A percentile compares a stretch with the other conserved stretches of the same genome.
Evolutionary conservation across 768 basidiomycete species (phyloP).

Genomic region (Boletus sp.): DNA sequence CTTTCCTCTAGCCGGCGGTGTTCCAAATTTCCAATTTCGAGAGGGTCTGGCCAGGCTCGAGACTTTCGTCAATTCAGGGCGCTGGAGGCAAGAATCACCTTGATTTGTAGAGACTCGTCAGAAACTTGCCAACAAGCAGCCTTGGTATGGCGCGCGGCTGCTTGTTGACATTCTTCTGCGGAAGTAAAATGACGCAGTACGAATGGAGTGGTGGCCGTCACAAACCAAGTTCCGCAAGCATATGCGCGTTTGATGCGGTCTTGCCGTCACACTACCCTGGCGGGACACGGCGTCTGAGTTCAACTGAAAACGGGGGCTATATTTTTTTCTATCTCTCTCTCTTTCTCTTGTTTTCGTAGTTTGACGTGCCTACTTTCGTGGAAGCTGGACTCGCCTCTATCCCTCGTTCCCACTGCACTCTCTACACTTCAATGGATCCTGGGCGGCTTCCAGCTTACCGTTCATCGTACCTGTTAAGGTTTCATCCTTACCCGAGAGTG

Average conservation of each 20-base stretch:
- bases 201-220: constrained; percentile 9
- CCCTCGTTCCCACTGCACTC: neutral
- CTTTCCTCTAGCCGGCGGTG: constrained; percentile 4
- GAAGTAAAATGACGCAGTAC: constrained; percentile 16
- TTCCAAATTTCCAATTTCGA: constrained; percentile 20
- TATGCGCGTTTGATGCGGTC: constrained; percentile 26
- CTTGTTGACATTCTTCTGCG: constrained; percentile 5
- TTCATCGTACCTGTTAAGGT: constrained; percentile 29
- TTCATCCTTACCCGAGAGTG: constrained; percentile 30
- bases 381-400: neutral
- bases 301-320: constrained; percentile 14
- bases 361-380: neutral
- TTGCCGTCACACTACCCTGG: constrained; percentile 27
- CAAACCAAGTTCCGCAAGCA: constrained; percentile 18
- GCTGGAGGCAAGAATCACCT: constrained; percentile 3
- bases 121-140: neutral
- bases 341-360: neutral
- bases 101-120: neutral
- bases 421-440: constrained; percentile 15
- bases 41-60: constrained; percentile 2
- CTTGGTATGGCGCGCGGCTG: neutral
- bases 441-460: constrained; percentile 24
- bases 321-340: constrained; percentile 8
- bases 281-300: constrained; percentile 21
- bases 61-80: neutral